Base-by-base conservation (phyloP, 2,329 filamentous ascomycete species). In the Grosmannia clavigera region DNA sequence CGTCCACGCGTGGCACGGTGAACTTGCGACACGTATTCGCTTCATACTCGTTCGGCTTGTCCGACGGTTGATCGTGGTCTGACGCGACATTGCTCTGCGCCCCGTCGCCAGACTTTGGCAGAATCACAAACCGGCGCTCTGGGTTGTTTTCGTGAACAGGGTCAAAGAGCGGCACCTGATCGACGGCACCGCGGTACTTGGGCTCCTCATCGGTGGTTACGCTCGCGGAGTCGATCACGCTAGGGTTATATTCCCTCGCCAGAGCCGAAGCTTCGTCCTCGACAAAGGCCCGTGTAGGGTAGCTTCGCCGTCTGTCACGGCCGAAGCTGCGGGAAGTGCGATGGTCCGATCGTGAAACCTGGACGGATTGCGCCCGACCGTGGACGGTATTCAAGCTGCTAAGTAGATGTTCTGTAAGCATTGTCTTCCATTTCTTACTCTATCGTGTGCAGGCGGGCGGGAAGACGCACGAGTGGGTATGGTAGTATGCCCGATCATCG, bases 261-360 rank as follows among this genome's bases (percentile, higher is more conserved):
- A 89, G 71, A 9, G 86, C 81, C 16, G 75, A 77, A 19, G 69
- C 73, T 69, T 90, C 87, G 68, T 91, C 87, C 69, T 92, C 87
- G 55, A 86, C 85, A 43, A 72, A 83, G 4, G 87, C 85, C 22
- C 77, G 76, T 1, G 86, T 86, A 6, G 86, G 84, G 68, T 75
- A 78, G 48, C 64, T 53, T 5, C 61, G 62, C 16, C 56, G 55
- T 25, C 57, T 54, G 14, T 50, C 58, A 51, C 59, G 48, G 35
- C 25, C 31, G 14, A 19, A 19, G 51, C 5, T 19, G 2, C 43
- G 27, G 4, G 57, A 57, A 57, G 55, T 53, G 56, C 25, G 33
- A 6, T 25, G 22, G 3, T 57, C 38, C 43, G 33, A 43, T 22
- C 57, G 57, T 19, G 60, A 22, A 3, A 27, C 14, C 5, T 63